phyloP scores from a whole-genome alignment of 768 basidiomycete species.

The Boletus pseudopeckii region DNA sequence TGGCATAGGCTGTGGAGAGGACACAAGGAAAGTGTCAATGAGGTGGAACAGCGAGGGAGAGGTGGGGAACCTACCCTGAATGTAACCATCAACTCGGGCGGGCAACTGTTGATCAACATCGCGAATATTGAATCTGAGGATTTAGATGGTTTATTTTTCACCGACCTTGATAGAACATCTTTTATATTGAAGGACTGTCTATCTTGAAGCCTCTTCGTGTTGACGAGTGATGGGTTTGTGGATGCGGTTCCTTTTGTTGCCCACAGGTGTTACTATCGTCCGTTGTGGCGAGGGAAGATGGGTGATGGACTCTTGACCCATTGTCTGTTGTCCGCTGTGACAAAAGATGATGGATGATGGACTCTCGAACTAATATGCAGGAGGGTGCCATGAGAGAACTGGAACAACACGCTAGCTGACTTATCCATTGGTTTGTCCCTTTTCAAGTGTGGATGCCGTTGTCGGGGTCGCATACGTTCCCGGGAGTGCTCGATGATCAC shows the following conservation, averaged over 20 bases:
- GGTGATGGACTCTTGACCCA: too few species aligned
- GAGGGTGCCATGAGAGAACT: not conserved
- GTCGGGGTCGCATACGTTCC: too few species aligned
- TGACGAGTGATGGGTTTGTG: not conserved
- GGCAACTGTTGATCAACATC: constrained; percentile 7
- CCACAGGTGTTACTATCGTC: not conserved
- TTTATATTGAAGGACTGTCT: constrained; percentile 9
- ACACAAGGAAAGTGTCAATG: not conserved
- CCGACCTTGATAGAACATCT: not conserved
- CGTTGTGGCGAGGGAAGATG: too few species aligned
- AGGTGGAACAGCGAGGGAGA: not conserved
- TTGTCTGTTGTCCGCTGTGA: too few species aligned
- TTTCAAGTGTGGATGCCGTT: too few species aligned
- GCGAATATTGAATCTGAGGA: not conserved
- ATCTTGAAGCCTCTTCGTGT: not conserved
- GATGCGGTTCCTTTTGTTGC: not conserved
- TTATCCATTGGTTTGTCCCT: too few species aligned
- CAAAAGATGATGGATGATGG: too few species aligned
- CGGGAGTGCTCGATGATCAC: too few species aligned
- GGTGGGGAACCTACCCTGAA: not conserved
- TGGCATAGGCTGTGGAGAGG: constrained; percentile 3
- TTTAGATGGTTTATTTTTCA: not conserved
- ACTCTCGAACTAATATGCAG: not conserved
- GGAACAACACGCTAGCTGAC: too few species aligned
- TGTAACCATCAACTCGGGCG: constrained; percentile 8